Conservation (phyloP, 495 filamentous ascomycete species). For the Neurospora sp. region DNA sequence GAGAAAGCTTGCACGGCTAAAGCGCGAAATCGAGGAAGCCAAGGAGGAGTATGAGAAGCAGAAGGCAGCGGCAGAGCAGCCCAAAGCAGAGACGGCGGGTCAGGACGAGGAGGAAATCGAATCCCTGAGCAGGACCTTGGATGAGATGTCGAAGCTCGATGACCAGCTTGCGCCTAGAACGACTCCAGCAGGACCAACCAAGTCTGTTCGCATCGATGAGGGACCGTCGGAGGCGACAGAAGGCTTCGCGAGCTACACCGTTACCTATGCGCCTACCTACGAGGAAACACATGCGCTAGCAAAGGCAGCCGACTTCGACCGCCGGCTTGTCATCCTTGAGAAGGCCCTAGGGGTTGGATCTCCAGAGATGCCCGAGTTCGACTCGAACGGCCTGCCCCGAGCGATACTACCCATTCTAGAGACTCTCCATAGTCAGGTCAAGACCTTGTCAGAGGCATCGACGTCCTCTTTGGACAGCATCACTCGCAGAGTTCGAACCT, state of each 20-base stretch:
- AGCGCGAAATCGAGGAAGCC: constrained; percentile 67
- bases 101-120: constrained; percentile 32
- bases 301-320: constrained; percentile 80
- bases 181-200: constrained; percentile 15
- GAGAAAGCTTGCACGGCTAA: constrained; percentile 65
- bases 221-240: not conserved
- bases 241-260: constrained; percentile 36
- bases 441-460: constrained; percentile 51
- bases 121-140: constrained; percentile 55
- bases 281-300: constrained; percentile 57
- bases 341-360: constrained; percentile 68
- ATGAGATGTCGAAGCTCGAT: constrained; percentile 38
- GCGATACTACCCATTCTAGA: constrained; percentile 75
- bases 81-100: constrained; percentile 18
- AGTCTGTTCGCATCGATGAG: constrained; percentile 3
- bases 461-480: constrained; percentile 63
- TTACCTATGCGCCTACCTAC: constrained; percentile 46
- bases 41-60: constrained; percentile 53
- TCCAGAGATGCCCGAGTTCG: constrained; percentile 52
- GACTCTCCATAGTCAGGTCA: constrained; percentile 60
- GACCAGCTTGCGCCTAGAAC: constrained; percentile 19
- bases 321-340: constrained; percentile 67
- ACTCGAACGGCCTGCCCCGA: constrained; percentile 42
- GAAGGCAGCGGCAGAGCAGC: constrained; percentile 26
- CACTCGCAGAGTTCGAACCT: constrained; percentile 57